Evolutionary conservation across 2,329 filamentous ascomycete species (phyloP).

Genomic region (Microthyrium microscopicum): DNA sequence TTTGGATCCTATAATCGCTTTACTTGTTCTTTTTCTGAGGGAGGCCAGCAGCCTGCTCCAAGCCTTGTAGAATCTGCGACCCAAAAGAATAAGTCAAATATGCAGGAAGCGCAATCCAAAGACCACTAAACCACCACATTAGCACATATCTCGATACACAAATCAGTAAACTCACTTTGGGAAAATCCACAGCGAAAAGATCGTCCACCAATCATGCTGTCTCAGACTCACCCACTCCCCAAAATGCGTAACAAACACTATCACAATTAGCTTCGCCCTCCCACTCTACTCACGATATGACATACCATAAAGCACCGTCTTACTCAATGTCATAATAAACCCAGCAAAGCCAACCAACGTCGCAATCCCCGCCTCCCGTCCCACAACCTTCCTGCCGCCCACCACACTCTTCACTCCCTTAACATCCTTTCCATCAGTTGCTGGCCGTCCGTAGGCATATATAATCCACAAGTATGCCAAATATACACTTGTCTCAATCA

Average conservation of each 20-base stretch:
- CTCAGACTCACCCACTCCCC: constrained; percentile 1
- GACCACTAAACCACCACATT: constrained; percentile 28
- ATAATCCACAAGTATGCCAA: constrained; percentile 35
- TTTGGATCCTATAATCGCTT: not conserved
- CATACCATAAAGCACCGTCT: constrained; percentile 51
- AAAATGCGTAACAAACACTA: not conserved
- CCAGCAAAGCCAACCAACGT: constrained; percentile 42
- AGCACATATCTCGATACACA: constrained; percentile 10
- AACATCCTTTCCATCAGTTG: constrained; percentile 21
- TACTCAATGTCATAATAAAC: constrained; percentile 47
- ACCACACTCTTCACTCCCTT: constrained; percentile 19
- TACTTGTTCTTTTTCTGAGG: constrained; percentile 5
- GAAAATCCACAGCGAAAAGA: constrained; percentile 45
- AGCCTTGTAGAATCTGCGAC: constrained; percentile 42
- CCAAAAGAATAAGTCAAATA: constrained; percentile 47
- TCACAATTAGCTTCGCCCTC: too few species aligned
- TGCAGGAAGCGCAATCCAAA: constrained; percentile 46
- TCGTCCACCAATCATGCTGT: constrained; percentile 40
- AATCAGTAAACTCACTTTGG: constrained; percentile 39
- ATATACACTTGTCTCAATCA: constrained; percentile 52
- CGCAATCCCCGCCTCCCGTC: constrained; percentile 35
- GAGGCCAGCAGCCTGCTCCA: constrained; percentile 26
- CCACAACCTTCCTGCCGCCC: constrained; percentile 15
- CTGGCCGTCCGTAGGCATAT: constrained; percentile 15
- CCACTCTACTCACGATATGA: too few species aligned